These are phyloP conservation scores for Pichiaceae sp. DNA, from an alignment of 1,139 yeast species.

Conservation along the genomic window DNA sequence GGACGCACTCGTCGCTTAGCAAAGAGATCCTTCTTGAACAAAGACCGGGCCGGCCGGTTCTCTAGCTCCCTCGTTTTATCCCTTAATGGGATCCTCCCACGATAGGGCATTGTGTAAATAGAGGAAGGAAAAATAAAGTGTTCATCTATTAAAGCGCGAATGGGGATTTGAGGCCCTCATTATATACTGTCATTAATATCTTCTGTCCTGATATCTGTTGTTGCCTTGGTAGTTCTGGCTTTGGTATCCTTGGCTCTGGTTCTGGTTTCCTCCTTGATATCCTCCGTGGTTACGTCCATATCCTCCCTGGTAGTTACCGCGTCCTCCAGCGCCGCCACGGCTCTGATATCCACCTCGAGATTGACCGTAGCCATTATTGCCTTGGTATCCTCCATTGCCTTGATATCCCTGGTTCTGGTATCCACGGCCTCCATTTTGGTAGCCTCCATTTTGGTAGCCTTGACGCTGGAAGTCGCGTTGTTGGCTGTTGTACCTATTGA, in stretches of 20 bases:
- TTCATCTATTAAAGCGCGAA: not conserved
- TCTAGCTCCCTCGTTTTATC: not conserved
- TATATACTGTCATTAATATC: too few species aligned
- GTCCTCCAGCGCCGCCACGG: not conserved
- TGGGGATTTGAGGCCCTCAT: too few species aligned
- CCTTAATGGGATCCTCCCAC: not conserved
- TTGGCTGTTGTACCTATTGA: conserved; percentile 8
- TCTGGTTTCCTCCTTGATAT: not conserved
- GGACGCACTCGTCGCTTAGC: too few species aligned
- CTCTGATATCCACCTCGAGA: not conserved
- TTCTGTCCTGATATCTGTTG: too few species aligned
- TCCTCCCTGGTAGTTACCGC: not conserved
- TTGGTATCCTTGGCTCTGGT: not conserved
- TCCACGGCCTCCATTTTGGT: conserved; percentile 1
- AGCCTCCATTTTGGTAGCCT: not conserved
- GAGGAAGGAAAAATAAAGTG: not conserved
- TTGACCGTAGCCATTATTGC: not conserved
- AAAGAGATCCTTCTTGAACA: too few species aligned
- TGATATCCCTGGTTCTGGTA: conserved; percentile 6
- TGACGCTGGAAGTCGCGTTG: conserved; percentile 3
- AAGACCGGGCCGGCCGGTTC: too few species aligned
- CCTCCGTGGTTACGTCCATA: not conserved
- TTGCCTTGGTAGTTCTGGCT: not conserved
- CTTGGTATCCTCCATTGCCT: not conserved
- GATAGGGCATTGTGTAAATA: not conserved